These are phyloP conservation scores for Boletus subparvulus DNA, from an alignment of 768 basidiomycete genomes.

Conservation along the genomic window DNA sequence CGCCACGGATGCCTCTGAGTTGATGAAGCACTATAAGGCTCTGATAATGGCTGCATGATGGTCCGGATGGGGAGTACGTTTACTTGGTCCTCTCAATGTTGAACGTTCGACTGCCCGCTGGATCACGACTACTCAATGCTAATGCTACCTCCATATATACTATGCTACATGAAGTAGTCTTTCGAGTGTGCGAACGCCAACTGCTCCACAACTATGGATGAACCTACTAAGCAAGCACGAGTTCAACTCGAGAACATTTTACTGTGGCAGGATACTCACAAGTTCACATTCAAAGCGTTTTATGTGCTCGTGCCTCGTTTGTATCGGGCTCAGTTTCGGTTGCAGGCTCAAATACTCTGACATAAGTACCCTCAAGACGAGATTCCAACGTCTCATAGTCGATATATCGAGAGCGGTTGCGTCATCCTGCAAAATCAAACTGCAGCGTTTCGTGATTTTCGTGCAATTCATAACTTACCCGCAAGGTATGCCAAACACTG, in stretches of 20 bases:
- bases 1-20: slow-evolving; percentile 37
- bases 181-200: background rate
- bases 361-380: slow-evolving; percentile 84
- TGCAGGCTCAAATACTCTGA: slow-evolving; percentile 82
- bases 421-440: slow-evolving; percentile 65
- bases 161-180: slow-evolving; percentile 1
- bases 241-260: background rate
- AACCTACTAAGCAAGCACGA: slow-evolving; percentile 19
- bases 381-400: slow-evolving; percentile 87
- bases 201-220: background rate
- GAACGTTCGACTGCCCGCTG: background rate
- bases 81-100: background rate
- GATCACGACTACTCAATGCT: background rate
- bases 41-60: slow-evolving; percentile 27
- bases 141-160: background rate
- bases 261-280: slow-evolving; percentile 34
- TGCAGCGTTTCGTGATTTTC: background rate
- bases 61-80: slow-evolving; percentile 6
- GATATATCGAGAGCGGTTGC: slow-evolving; percentile 79
- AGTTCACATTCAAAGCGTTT: slow-evolving; percentile 46
- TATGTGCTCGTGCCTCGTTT: slow-evolving; percentile 24
- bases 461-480: slow-evolving; percentile 43
- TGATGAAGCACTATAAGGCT: slow-evolving; percentile 45
- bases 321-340: slow-evolving; percentile 43
- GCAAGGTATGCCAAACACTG: slow-evolving; percentile 79